Conservation (phyloP, 2,329 filamentous ascomycete species). For the Cercospora sp. region DNA sequence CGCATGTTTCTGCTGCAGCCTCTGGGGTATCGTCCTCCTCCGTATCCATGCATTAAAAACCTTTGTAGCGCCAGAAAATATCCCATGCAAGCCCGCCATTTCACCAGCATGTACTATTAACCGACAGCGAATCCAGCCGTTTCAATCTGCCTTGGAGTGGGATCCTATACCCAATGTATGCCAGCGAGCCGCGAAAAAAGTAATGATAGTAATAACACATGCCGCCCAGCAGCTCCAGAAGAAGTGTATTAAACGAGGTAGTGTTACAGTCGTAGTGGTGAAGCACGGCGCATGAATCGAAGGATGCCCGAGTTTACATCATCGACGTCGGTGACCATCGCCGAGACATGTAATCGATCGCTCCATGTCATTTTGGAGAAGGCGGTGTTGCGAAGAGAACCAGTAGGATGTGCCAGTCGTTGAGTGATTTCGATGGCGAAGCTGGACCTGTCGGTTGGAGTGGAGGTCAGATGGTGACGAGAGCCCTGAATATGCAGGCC, state of each 20-base stretch:
- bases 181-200: neutral
- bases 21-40: slow-evolving; percentile 18
- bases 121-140: slow-evolving; percentile 7
- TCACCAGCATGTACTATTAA: slow-evolving; percentile 18
- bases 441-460: neutral
- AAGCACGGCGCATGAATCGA: neutral
- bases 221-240: slow-evolving; percentile 24
- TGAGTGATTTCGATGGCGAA: neutral
- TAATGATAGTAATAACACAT: slow-evolving; percentile 19
- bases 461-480: neutral
- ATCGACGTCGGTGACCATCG: neutral
- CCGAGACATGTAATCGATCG: neutral
- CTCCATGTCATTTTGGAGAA: neutral
- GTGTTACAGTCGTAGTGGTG: slow-evolving; percentile 1
- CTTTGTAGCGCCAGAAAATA: neutral
- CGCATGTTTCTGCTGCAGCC: slow-evolving; percentile 26
- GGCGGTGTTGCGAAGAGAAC: neutral
- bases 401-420: neutral
- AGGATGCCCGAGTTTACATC: neutral
- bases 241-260: slow-evolving; percentile 1
- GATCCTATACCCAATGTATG: slow-evolving; percentile 8
- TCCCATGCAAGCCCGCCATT: slow-evolving; percentile 13
- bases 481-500: neutral
- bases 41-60: slow-evolving; percentile 18
- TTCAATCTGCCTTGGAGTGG: neutral